These are phyloP conservation scores for Platanthera guangdongensis DNA, from an alignment of 106 monocot genomes.

Conservation along the genomic window DNA sequence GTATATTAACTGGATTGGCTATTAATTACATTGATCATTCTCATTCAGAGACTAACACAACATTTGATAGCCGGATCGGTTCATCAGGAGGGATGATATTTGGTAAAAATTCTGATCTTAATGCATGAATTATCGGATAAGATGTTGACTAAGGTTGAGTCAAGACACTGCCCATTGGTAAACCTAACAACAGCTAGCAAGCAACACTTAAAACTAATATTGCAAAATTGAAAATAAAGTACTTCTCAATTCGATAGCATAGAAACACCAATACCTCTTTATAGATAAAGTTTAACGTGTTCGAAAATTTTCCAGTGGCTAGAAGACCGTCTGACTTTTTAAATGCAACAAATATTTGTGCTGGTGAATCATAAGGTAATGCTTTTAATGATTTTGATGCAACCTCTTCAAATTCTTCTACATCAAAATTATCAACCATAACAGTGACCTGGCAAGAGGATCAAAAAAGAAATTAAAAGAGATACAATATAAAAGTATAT, in stretches of 20 bases:
- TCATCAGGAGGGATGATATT: no score
- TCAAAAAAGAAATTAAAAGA: not conserved
- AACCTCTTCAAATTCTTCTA: constrained; percentile 79
- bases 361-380: constrained; percentile 85
- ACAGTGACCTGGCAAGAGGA: constrained; percentile 59
- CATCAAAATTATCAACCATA: constrained; percentile 88
- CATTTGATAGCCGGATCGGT: no score
- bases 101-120: no score
- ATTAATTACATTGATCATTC: no score
- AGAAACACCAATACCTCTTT: constrained; percentile 59
- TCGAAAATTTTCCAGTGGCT: constrained; percentile 77
- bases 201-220: not conserved
- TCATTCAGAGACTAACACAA: no score
- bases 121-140: no score
- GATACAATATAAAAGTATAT: not conserved
- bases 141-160: no score
- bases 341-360: constrained; percentile 87
- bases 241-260: not conserved
- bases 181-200: not conserved
- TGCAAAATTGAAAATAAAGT: not conserved
- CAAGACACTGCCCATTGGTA: no score
- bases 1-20: no score
- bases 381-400: constrained; percentile 54
- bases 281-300: constrained; percentile 83
- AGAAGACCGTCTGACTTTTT: constrained; percentile 76